These are phyloP conservation scores for Larix sibirica DNA, from an alignment of 83 land plant species.

Conservation along the genomic window DNA sequence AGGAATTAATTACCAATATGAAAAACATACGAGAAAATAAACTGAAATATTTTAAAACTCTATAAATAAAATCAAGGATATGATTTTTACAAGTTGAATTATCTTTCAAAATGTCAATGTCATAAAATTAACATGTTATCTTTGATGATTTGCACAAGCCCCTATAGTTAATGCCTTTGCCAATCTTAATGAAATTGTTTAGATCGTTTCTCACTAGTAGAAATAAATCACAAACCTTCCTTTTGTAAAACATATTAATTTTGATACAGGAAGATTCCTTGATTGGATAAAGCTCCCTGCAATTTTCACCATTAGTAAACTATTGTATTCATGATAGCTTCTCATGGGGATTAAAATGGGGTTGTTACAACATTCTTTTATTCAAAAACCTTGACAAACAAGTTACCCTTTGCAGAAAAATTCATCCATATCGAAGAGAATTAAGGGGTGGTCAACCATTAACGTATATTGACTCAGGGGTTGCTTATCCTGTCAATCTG, in stretches of 20 bases:
- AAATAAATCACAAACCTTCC: background rate
- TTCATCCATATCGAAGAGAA: background rate
- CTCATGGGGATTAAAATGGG: background rate
- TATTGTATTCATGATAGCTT: background rate
- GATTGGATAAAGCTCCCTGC: background rate
- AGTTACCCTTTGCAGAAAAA: background rate
- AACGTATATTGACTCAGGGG: background rate
- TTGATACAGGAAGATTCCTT: background rate
- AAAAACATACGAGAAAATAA: background rate
- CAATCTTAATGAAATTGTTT: background rate
- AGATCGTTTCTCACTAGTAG: background rate
- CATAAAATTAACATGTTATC: background rate
- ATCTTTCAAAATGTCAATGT: background rate
- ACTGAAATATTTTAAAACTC: background rate
- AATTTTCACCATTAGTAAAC: background rate
- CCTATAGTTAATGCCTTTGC: background rate
- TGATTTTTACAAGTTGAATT: background rate
- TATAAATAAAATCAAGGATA: background rate
- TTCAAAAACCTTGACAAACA: background rate
- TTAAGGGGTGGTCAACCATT: background rate
- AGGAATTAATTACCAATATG: background rate
- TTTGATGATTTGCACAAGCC: constrained; percentile 1
- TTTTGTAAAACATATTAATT: background rate
- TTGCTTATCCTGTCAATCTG: background rate
- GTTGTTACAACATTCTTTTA: background rate